Evolutionary conservation across 305 asterid species (phyloP).

Genomic region (Fraxinus floribunda): DNA sequence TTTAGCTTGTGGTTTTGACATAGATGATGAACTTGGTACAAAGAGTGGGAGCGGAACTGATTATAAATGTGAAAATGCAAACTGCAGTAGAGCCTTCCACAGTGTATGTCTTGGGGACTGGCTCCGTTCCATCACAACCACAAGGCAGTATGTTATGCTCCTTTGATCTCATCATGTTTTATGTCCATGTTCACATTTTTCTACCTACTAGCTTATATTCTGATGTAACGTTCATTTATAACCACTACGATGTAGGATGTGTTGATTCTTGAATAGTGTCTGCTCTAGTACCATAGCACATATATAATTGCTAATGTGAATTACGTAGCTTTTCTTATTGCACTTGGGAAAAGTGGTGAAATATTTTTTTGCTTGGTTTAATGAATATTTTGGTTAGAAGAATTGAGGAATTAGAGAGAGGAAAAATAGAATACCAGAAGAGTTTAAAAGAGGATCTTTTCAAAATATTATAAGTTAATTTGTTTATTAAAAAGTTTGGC

Average conservation of each 20-base stretch:
- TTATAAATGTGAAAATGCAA: constrained; percentile 65
- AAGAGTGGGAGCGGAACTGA: constrained; percentile 75
- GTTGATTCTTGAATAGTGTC: not conserved
- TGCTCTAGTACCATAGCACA: not conserved
- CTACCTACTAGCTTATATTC: not conserved
- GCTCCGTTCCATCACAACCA: constrained; percentile 77
- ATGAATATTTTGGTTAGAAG: not conserved
- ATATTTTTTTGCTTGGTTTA: not conserved
- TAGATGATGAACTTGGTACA: constrained; percentile 81
- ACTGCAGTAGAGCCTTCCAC: constrained; percentile 73
- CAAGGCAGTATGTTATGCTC: constrained; percentile 63
- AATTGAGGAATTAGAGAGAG: not conserved
- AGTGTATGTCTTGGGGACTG: constrained; percentile 81
- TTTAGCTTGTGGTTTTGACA: constrained; percentile 24
- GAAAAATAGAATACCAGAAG: not conserved
- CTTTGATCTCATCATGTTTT: not conserved
- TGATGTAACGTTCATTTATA: not conserved
- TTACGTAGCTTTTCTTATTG: not conserved
- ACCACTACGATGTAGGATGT: not conserved
- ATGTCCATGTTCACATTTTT: not conserved
- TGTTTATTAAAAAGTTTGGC: not conserved
- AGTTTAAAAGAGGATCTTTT: not conserved
- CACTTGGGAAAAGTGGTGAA: not conserved
- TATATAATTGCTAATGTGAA: not conserved
- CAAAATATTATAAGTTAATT: not conserved